phyloP scores from a whole-genome alignment of 2,329 filamentous ascomycete species.

The Colletotrichum aenigma region DNA sequence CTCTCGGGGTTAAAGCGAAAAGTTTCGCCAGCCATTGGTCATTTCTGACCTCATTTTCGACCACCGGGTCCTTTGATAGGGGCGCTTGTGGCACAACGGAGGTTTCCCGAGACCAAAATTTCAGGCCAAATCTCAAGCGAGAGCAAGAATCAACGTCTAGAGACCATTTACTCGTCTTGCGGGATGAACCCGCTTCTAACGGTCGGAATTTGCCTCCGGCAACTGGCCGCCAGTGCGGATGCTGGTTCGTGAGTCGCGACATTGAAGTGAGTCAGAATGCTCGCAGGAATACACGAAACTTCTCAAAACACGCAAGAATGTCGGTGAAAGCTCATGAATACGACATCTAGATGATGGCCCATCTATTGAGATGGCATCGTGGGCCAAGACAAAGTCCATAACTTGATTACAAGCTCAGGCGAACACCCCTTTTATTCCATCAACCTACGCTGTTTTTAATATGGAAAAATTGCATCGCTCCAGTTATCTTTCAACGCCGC shows the following conservation, averaged over 20 bases:
- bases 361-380: not conserved
- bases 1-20: not conserved
- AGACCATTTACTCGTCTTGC: too few relatives aligned
- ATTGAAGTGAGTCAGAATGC: not conserved
- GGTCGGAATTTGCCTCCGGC: accelerated
- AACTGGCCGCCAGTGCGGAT: not conserved
- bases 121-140: not conserved
- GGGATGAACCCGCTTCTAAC: not conserved
- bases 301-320: not conserved
- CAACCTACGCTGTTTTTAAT: not conserved
- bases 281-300: not conserved
- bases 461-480: not conserved
- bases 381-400: not conserved
- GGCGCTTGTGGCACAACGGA: not conserved
- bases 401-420: not conserved
- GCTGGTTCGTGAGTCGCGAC: not conserved
- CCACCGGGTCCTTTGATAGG: not conserved
- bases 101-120: not conserved
- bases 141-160: not conserved
- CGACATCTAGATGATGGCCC: not conserved
- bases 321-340: not conserved
- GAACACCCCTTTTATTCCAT: not conserved
- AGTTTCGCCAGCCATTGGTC: accelerated
- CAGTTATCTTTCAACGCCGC: not conserved
- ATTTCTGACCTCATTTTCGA: not conserved